These are phyloP conservation scores for Rhizopus stolonifer DNA, from an alignment of 371 early-diverging fungal genomes.

Conservation along the genomic window DNA sequence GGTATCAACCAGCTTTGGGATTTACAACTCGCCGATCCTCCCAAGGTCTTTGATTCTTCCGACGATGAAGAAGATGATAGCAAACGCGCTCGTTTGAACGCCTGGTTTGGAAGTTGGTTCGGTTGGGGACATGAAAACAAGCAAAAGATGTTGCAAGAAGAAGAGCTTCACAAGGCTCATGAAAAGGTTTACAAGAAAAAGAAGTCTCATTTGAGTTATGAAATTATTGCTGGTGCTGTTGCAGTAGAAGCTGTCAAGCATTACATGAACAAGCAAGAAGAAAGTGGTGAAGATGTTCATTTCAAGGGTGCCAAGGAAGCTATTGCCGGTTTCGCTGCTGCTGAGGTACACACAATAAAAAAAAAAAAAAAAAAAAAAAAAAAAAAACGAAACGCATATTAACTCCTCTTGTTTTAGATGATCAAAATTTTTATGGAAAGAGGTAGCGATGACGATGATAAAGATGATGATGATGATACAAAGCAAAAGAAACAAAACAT, in stretches of 20 bases:
- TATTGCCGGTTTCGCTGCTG: slow-evolving; percentile 52
- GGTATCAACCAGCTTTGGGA: slow-evolving; percentile 39
- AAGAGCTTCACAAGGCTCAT: slow-evolving; percentile 39
- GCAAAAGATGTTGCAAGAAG: slow-evolving; percentile 31
- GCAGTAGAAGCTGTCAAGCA: slow-evolving; percentile 57
- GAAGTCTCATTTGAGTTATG: slow-evolving; percentile 44
- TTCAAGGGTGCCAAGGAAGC: slow-evolving; percentile 51
- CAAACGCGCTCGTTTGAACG: slow-evolving; percentile 35
- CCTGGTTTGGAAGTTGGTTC: slow-evolving; percentile 49
- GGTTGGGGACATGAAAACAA: slow-evolving; percentile 37
- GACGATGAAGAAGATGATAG: slow-evolving; percentile 42
- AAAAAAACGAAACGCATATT: background rate
- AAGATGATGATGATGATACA: slow-evolving; percentile 24
- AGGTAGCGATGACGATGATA: slow-evolving; percentile 28
- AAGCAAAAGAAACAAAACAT: slow-evolving; percentile 25
- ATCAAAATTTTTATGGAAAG: slow-evolving; percentile 30
- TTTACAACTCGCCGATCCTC: slow-evolving; percentile 42
- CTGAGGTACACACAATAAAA: slow-evolving; percentile 29
- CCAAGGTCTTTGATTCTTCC: slow-evolving; percentile 33
- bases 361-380: too few species aligned
- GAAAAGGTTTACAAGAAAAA: slow-evolving; percentile 46
- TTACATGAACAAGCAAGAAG: slow-evolving; percentile 45
- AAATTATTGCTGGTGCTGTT: slow-evolving; percentile 62
- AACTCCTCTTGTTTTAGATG: slow-evolving; percentile 7
- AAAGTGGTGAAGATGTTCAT: slow-evolving; percentile 32